Percentiles rank a stretch among this genome's conserved stretches.
These are phyloP conservation scores for Tardiomyces blankii DNA, from an alignment of 1,139 yeast genomes.

Conservation along the genomic window DNA sequence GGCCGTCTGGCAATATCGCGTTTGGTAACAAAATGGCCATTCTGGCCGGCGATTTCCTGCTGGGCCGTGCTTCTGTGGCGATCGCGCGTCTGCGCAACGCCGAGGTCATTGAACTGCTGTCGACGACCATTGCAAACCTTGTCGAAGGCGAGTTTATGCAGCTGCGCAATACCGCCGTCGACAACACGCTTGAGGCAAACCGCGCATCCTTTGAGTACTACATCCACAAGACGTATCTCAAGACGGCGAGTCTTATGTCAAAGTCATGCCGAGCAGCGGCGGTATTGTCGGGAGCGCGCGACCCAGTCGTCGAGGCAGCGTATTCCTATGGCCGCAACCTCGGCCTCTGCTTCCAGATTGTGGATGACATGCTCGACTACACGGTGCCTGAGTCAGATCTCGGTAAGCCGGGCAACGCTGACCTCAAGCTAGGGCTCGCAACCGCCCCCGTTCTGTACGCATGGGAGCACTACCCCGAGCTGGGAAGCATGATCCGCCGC, in stretches of 20 bases:
- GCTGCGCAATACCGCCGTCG: conserved; percentile 73
- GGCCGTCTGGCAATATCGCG: conserved; percentile 86
- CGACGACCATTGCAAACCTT: conserved; percentile 91
- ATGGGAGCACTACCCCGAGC: conserved; percentile 77
- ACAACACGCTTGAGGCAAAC: conserved; percentile 54
- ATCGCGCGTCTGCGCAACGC: conserved; percentile 87
- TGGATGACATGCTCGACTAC: conserved; percentile 93
- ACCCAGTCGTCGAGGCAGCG: conserved; percentile 65
- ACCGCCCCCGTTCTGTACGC: conserved; percentile 96
- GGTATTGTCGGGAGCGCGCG: conserved; percentile 76
- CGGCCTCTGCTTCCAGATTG: conserved; percentile 92
- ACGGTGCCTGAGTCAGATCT: conserved; percentile 71
- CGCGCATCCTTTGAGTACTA: conserved; percentile 92
- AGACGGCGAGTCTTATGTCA: conserved; percentile 93
- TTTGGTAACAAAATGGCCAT: conserved; percentile 97
- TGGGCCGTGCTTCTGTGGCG: conserved; percentile 95
- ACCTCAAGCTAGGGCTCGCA: conserved; percentile 84
- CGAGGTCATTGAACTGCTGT: conserved; percentile 91
- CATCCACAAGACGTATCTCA: conserved; percentile 85
- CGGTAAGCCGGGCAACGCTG: conserved; percentile 96
- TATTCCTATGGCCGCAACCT: conserved; percentile 87
- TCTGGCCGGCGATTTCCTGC: conserved; percentile 87
- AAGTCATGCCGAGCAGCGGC: conserved; percentile 92
- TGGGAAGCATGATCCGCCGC: conserved; percentile 75
- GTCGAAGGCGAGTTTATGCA: conserved; percentile 99